Base-by-base conservation (phyloP, 495 filamentous ascomycete genomes). In the Massariosphaeria phaeospora region DNA sequence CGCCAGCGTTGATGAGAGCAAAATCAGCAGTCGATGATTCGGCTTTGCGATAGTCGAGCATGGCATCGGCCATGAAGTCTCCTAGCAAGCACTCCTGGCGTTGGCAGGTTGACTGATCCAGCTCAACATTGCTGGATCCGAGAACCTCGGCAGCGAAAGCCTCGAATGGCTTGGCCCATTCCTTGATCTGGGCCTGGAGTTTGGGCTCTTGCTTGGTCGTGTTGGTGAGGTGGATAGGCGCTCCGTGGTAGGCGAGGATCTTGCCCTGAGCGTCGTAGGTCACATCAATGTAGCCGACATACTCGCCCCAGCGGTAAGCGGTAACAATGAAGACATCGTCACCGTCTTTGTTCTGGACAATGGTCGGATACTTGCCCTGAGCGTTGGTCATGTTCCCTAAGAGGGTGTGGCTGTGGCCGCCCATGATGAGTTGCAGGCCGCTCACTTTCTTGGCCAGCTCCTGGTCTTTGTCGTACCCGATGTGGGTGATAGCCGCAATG, bases 311-410 rank as follows among this genome's bases (percentile, higher is more conserved):
- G 36, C 79, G 75, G 53, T 76, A 79, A 17, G 77, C 71, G 10
- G 76, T 78, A 12, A 83, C 79, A 52, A 82, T 76, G 59, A 82
- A 81, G 21, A 82, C 79, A 60, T 81, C 80, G 6, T 82, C 76
- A 27, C 77, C 79, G 44, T 78, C 73, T 54, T 70, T 67, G 61
- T 83, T 82, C 8, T 70, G 62, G 31, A 67, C 70, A 42, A 83
- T 73, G 18, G 79, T 83, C 4, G 79, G 79, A 52, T 82, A 83
- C 20, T 69, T 66, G 9, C 79, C 79, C 38, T 63, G 63, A 27
- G 78, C 74, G 24, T 68, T 76, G 10, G 55, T 56, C 58, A 76
- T 69, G 59, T 76, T 63, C 24, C 78, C 79, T 10, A 83, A 69
- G 1, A 72, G 72, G n/a, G 78, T 82, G 62, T 83, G 78, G 38